A percentile compares a stretch with the other conserved stretches of the same genome.
Conservation (phyloP, 805 yeast genomes). For the Monosporozyma solicola region DNA sequence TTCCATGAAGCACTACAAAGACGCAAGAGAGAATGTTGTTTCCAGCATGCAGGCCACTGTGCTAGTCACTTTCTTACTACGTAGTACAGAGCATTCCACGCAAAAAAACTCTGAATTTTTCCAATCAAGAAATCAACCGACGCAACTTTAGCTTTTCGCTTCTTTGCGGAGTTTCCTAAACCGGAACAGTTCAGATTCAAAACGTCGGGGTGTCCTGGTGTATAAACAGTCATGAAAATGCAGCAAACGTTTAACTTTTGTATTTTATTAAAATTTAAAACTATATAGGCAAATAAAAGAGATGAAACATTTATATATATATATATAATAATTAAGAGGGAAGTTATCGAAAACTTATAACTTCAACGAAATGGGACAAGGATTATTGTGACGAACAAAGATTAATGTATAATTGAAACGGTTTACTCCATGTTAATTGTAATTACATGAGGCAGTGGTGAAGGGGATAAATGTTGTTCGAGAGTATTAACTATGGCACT, state of each 20-base stretch:
- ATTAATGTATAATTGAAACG: neutral
- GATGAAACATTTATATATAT: neutral
- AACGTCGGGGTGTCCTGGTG: neutral
- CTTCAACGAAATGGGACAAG: neutral
- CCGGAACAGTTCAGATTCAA: too few species aligned
- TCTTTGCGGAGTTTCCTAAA: too few species aligned
- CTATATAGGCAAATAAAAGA: neutral
- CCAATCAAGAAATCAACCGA: too few species aligned
- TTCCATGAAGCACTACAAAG: too few species aligned
- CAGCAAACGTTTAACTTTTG: neutral
- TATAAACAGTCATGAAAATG: neutral
- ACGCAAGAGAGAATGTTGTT: too few species aligned
- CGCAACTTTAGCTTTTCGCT: too few species aligned
- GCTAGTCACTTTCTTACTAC: too few species aligned
- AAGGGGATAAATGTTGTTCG: neutral
- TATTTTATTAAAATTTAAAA: neutral
- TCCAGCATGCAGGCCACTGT: too few species aligned
- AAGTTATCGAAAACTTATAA: neutral
- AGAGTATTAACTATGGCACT: neutral
- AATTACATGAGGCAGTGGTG: constrained; percentile 3
- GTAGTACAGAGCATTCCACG: too few species aligned
- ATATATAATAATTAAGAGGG: neutral
- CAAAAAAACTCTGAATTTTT: too few species aligned
- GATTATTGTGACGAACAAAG: neutral
- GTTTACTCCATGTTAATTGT: constrained; percentile 1